Evolutionary conservation across 179 eudicot species (phyloP).

Genomic region (Beta macrorhiza): DNA sequence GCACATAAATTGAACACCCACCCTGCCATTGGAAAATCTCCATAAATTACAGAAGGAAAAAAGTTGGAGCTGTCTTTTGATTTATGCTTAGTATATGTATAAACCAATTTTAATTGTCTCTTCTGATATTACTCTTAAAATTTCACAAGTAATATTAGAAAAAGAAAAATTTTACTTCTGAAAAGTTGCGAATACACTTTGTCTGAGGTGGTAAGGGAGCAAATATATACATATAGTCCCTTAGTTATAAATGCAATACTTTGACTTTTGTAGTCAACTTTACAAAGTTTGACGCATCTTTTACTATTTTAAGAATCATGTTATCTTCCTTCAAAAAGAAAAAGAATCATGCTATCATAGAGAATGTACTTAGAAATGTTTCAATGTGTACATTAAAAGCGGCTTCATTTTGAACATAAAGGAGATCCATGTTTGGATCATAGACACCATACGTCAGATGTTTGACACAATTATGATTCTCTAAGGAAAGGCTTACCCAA

Average conservation of each 20-base stretch:
- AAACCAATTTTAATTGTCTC: neutral
- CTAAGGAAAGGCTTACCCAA: slow-evolving; percentile 51
- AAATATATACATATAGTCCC: neutral
- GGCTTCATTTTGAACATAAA: too few species aligned
- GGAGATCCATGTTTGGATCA: too few species aligned
- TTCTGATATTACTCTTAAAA: neutral
- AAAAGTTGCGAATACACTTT: neutral
- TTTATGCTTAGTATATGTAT: neutral
- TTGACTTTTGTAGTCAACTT: too few species aligned
- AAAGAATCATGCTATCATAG: too few species aligned
- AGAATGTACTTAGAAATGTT: too few species aligned
- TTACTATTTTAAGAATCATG: too few species aligned
- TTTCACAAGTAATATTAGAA: neutral
- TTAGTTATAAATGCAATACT: too few species aligned
- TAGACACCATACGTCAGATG: neutral
- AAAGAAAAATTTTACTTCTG: neutral
- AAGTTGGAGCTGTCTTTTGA: neutral
- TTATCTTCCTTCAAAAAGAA: too few species aligned
- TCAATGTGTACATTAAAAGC: too few species aligned
- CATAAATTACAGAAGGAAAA: neutral
- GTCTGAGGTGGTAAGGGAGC: neutral
- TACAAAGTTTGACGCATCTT: too few species aligned
- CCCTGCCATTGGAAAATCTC: slow-evolving; percentile 34
- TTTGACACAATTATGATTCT: neutral
- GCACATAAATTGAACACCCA: slow-evolving; percentile 52